Evolutionary conservation across 2,329 filamentous ascomycete genomes (phyloP).

Genomic region (Leptographium wingfieldii): DNA sequence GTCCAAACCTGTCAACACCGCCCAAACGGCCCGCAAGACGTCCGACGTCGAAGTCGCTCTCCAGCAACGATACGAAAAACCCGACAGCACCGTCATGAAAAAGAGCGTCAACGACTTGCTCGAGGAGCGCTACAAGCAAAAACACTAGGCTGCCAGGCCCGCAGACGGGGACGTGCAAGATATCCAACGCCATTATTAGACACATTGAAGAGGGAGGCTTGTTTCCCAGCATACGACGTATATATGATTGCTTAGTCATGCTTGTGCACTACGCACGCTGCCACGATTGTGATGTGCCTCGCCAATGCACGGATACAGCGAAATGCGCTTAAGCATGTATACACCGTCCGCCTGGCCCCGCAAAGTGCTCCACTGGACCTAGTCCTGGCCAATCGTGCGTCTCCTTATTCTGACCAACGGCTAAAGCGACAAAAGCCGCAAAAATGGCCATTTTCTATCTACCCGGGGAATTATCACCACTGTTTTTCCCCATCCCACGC

Average conservation of each 20-base stretch:
- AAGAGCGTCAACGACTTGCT: conserved; percentile 41
- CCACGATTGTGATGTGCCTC: no score
- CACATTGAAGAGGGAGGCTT: background rate
- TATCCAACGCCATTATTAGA: background rate
- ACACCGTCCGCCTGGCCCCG: background rate
- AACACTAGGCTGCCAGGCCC: background rate
- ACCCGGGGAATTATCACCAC: conserved; percentile 12
- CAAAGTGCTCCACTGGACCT: conserved; percentile 3
- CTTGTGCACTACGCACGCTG: no score
- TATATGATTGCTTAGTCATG: no score
- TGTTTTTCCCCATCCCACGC: conserved; percentile 5
- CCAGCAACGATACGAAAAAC: conserved; percentile 37
- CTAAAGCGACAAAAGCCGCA: conserved; percentile 13
- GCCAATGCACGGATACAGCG: background rate
- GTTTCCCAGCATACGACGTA: no score
- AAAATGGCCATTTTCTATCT: conserved; percentile 7
- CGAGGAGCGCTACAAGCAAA: conserved; percentile 38
- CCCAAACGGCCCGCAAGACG: conserved; percentile 19
- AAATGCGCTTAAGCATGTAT: background rate
- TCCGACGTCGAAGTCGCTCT: conserved; percentile 35
- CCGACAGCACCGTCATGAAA: conserved; percentile 23
- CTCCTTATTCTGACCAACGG: conserved; percentile 12
- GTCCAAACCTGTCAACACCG: conserved; percentile 18
- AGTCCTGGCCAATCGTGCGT: conserved; percentile 7
- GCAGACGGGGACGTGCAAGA: background rate